Base-by-base conservation (phyloP, 768 basidiomycete genomes). In the Tricholoma hemisulphureum region DNA sequence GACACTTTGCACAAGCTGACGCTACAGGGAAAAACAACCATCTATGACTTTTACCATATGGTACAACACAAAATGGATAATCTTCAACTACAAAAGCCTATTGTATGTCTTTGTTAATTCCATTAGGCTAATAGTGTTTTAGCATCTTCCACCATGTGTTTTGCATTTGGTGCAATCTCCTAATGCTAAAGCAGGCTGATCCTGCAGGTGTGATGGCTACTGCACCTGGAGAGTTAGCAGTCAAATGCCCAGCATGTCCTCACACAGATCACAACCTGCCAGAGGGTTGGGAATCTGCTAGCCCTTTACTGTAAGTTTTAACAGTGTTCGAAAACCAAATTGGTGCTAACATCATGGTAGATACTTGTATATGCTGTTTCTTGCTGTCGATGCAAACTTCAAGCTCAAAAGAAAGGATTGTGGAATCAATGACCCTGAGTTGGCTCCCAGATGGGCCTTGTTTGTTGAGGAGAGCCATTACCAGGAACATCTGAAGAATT, bases 311-410 rank as follows among this genome's bases (percentile, higher is more conserved):
- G 37, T 39, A 39, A n/a, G 37, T 20, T 39, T 39, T n/a, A 18
- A 3, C 5, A 18, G 18, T 14, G 6, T 35, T 35, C 34, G 8
- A 7, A 35, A 35, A 35, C 8, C 34, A 7, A 35, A 35, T 35
- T 35, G 13, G 13, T 35, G 34, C 34, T 35, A 7, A 35, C 6
- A 49, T 57, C 24, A 10, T 23, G 9, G 8, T 55, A 66, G 65
- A 14, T 63, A 54, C 51, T 41, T 66, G 4, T 64, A 66, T 35
- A 62, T 32, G 0, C 31, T 63, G 1, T 62, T 59, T 23, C 16
- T 64, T 16, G 58, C 61, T 21, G 41, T 66, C 14, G 63, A 66
- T 35, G 63, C 60, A 1, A 71, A 71, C 59, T 70, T 70, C 54
- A 67, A 67, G 21, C 32, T 64, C 21, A 66, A 63, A 29, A 43